Base-by-base conservation (phyloP, 1,284 basidiomycete genomes). In the Malassezia globosa region DNA sequence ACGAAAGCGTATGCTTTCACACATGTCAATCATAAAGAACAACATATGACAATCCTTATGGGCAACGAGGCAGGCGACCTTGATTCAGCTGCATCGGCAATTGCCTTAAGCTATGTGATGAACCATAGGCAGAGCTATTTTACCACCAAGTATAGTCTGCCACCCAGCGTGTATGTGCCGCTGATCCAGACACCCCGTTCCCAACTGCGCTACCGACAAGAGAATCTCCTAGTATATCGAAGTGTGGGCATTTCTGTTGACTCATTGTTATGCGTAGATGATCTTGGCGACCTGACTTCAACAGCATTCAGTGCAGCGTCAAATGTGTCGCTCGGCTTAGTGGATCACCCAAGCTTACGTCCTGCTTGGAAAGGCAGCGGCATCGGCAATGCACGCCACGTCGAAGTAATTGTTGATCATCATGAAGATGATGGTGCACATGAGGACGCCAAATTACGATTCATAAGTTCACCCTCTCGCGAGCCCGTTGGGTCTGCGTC, bases 391-490 rank as follows among this genome's bases (percentile, higher is more conserved):
- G 67, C 72, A 22, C 49, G 60, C 6, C 72, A 73, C 7, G 87
- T 96, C 4, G 76, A 80, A 1, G 81, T 83, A 2, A 76, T 96
- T 43, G 74, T 97, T n/a, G 92, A 97, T 71, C 92, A 97, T 69
- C 90, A 97, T 71, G 81, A 79, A 35, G 89, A 96, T 72, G 89
- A 90, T 59, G 77, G 78, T 0, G 73, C 77, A 2, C 80, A 92
- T 68, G 66, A 66, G 5, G 48, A 62, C 27, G 77, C 64, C 14
- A 37, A 48, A 18, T 34, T 67, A 45, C 47, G 66, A 8, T 55
- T 64, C 27, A 43, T 70, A 48, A 50, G 56, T 36, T 43, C 61
- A 25, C 58, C 66, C 1, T 49, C 56, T 26, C 41, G 48, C n/a
- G 48, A 60, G 7, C 61, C 64, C 2, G 58, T 65, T 4, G 62